Conservation (phyloP, 2,329 filamentous ascomycete species). For the Ceratocystis colombiana region DNA sequence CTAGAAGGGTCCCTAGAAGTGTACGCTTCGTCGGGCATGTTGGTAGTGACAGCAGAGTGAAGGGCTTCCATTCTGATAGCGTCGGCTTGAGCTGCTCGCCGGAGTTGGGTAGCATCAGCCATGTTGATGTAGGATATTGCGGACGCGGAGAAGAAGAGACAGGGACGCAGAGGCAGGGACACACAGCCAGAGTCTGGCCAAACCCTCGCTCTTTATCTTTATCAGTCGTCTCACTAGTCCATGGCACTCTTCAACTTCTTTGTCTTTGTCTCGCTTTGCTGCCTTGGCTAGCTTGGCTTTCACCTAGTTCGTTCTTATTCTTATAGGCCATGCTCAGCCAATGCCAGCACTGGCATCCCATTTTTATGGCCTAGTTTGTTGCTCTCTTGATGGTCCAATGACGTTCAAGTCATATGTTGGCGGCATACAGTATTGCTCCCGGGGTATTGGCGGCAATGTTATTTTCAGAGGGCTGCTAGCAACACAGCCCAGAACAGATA, state of each 20-base stretch:
- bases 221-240: too few species aligned
- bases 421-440: too few species aligned
- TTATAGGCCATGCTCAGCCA: too few species aligned
- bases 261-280: background rate
- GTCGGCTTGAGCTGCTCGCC: background rate
- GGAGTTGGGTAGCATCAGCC: background rate
- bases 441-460: too few species aligned
- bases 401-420: too few species aligned
- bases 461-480: too few species aligned
- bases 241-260: background rate
- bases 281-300: too few species aligned
- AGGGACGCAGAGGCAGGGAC: background rate
- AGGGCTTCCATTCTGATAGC: background rate
- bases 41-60: background rate
- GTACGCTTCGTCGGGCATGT: background rate
- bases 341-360: too few species aligned
- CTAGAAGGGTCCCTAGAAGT: background rate
- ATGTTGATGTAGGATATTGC: background rate
- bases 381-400: too few species aligned
- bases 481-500: too few species aligned
- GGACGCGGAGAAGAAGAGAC: background rate
- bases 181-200: background rate
- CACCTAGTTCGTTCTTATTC: too few species aligned
- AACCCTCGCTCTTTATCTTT: background rate
- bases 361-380: too few species aligned